Evolutionary conservation across 306 rosid species (phyloP).

Genomic region (Malus fusca): DNA sequence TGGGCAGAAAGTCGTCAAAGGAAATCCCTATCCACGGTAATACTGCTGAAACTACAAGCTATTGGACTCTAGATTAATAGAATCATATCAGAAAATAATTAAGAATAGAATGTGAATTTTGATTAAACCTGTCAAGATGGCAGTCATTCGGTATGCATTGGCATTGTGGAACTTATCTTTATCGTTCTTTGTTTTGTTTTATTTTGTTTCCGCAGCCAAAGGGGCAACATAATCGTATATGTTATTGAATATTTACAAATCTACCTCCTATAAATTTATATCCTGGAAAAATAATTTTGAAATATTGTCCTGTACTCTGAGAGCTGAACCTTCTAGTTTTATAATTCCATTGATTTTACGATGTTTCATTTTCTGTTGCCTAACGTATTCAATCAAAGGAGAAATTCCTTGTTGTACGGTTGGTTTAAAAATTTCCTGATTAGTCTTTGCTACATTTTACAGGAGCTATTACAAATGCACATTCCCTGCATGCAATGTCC

Average conservation of each 20-base stretch:
- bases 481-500: slow-evolving; percentile 65
- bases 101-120: no score
- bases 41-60: background rate
- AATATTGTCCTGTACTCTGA: background rate
- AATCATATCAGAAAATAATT: no score
- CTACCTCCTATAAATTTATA: background rate
- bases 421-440: slow-evolving; percentile 6
- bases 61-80: background rate
- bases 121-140: background rate
- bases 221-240: background rate
- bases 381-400: background rate
- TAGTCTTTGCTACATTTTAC: slow-evolving; percentile 7
- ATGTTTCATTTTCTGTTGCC: background rate
- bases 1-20: slow-evolving; percentile 80
- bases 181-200: background rate
- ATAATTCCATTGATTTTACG: background rate
- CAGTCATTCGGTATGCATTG: background rate
- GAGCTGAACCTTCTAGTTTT: background rate
- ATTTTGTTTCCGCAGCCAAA: background rate
- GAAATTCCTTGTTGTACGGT: background rate
- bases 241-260: background rate
- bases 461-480: slow-evolving; percentile 97
- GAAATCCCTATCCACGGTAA: slow-evolving; percentile 83
- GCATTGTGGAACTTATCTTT: background rate
- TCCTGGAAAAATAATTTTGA: background rate